These are phyloP conservation scores for Cladosporium sp. DNA, from an alignment of 2,329 filamentous ascomycete species.

Conservation along the genomic window DNA sequence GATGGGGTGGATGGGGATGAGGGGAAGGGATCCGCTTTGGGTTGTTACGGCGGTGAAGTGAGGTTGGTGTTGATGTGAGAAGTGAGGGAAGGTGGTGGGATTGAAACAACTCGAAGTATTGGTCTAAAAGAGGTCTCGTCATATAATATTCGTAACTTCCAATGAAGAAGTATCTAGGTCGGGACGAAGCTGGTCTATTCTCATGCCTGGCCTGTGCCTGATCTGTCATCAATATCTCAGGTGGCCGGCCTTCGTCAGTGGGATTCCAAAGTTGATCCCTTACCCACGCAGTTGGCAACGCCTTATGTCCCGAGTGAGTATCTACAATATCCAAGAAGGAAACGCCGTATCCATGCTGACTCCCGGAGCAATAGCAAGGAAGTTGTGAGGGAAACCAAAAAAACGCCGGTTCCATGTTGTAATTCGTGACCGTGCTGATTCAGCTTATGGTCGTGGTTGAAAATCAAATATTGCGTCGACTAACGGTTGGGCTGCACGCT, in stretches of 20 bases:
- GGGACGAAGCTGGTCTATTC: too few species aligned
- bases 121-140: too few species aligned
- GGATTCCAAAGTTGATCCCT: not conserved
- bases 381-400: not conserved
- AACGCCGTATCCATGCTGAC: slow-evolving; percentile 1
- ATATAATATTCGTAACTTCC: too few species aligned
- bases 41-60: slow-evolving; percentile 35
- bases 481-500: too few species aligned
- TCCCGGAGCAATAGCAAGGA: not conserved
- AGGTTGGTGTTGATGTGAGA: not conserved
- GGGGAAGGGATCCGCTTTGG: slow-evolving; percentile 38
- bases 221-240: too few species aligned
- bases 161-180: too few species aligned
- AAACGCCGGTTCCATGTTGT: not conserved
- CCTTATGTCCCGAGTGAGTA: slow-evolving; percentile 7
- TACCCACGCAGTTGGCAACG: not conserved
- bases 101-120: too few species aligned
- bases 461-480: not conserved
- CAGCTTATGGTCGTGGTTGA: not conserved
- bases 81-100: too few species aligned
- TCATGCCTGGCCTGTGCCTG: too few species aligned
- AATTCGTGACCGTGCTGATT: not conserved
- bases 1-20: slow-evolving; percentile 30
- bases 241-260: too few species aligned
- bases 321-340: not conserved